A percentile compares a stretch with the other conserved stretches of the same genome.
These are phyloP conservation scores for Mangifera indica DNA, from an alignment of 345 rosid genomes.

Conservation along the genomic window DNA sequence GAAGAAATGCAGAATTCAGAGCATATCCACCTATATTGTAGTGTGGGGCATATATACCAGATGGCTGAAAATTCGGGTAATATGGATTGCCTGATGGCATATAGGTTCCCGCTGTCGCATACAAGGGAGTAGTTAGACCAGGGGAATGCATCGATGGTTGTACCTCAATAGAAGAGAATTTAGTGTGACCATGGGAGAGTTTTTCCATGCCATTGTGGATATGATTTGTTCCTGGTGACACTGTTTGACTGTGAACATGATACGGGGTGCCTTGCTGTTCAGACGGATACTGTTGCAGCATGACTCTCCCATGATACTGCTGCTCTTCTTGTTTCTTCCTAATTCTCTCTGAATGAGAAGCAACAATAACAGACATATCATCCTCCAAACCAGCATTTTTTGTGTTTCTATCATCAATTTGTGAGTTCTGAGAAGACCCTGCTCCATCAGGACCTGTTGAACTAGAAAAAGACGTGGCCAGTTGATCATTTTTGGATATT, in stretches of 20 bases:
- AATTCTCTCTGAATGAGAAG: constrained; percentile 36
- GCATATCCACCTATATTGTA: constrained; percentile 62
- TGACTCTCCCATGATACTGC: constrained; percentile 52
- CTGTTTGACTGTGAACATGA: constrained; percentile 42
- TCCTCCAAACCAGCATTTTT: constrained; percentile 39
- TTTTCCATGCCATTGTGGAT: constrained; percentile 33
- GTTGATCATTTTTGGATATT: constrained; percentile 42
- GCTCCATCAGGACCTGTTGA: constrained; percentile 33
- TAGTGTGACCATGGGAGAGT: constrained; percentile 42
- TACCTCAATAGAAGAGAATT: constrained; percentile 49
- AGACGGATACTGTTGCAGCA: constrained; percentile 41
- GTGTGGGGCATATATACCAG: constrained; percentile 67
- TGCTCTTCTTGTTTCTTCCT: constrained; percentile 59
- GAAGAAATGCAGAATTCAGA: constrained; percentile 49
- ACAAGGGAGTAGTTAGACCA: constrained; percentile 61
- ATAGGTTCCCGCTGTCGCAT: constrained; percentile 63
- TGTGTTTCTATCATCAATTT: constrained; percentile 36
- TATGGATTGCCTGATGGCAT: constrained; percentile 64
- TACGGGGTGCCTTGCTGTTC: constrained; percentile 32
- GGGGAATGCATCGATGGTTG: constrained; percentile 45
- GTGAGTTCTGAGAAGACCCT: constrained; percentile 27
- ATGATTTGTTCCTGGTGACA: constrained; percentile 47
- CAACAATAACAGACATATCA: constrained; percentile 37
- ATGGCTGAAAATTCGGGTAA: constrained; percentile 68
- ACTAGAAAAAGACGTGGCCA: constrained; percentile 32